Evolutionary conservation across 2,329 filamentous ascomycete species (phyloP), one percentile per base, ranked within the genome.

Genomic region (Zymoseptoria passerinii): DNA sequence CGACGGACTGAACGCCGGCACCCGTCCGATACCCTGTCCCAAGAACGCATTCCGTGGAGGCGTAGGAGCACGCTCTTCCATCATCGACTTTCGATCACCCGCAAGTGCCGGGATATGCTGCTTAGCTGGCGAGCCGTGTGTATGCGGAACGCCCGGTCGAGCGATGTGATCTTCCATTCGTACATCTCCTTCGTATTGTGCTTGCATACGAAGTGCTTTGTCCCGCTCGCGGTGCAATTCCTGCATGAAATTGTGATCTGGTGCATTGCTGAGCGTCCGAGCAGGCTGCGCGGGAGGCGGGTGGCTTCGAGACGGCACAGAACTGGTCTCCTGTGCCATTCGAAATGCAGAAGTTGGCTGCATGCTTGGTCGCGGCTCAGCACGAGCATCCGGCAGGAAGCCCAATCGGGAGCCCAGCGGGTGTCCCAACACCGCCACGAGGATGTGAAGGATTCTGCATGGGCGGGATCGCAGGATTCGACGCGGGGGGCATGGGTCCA

Each of bases 191-290:
- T 65, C 52, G 53, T 63, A 61, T 13, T 63, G 58, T 50, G 68
- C 56, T 56, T 70, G 66, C 61, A 71, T 63, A 8, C 64, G 62
- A 13, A 71, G 61, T 3, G 71, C 71, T 19, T 66, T 63, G 48
- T 71, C 67, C 57, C 70, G 70, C 56, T 73, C 70, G 28, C 68
- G 63, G 28, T 63, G 57, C 19, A 73, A 56, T 20, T 62, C 64
- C 19, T 62, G 61, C 20, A 71, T 63, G 56, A 59, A 68, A 13
- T 65, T 56, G 3, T 63, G 59, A 55, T 68, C 66, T 7, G 58
- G 28, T 29, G 62, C 49, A 50, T 62, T 57, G 48, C 60, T 28
- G 52, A 55, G 28, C 52, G 58, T 40, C 58, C 55, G 28, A 52
- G 61, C 19, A 28, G 50, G 23, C 28, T 53, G 56, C 13, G 40